Conservation (phyloP, 2,329 filamentous ascomycete species). For the Metarhizium guizhouense region DNA sequence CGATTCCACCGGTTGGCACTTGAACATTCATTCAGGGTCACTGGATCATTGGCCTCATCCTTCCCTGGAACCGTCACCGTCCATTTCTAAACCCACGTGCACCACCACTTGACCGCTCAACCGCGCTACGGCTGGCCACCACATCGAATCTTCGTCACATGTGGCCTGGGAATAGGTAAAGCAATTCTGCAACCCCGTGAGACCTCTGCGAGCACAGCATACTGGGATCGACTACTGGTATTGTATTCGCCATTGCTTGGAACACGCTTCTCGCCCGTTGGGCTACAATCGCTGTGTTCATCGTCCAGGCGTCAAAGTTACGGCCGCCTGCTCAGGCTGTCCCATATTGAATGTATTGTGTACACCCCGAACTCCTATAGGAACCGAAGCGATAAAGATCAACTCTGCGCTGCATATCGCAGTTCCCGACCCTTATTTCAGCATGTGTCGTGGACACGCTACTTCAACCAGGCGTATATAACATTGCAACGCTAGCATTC, state of each 20-base stretch:
- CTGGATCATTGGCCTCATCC: neutral
- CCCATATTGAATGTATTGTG: no score
- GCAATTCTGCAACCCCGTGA: neutral
- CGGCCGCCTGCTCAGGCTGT: no score
- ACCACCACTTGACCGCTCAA: neutral
- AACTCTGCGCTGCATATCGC: neutral
- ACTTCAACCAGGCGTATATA: neutral
- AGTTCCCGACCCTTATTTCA: neutral
- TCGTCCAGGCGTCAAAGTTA: no score
- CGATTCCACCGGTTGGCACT: neutral
- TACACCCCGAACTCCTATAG: no score
- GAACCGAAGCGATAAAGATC: no score
- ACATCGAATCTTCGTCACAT: neutral
- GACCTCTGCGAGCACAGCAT: neutral
- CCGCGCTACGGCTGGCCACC: neutral
- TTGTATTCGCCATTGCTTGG: neutral
- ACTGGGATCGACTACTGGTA: neutral
- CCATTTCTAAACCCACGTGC: slow-evolving; percentile 1
- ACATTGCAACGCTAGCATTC: neutral
- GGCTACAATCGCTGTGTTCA: no score
- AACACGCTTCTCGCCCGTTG: neutral
- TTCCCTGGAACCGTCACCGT: neutral
- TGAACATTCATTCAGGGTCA: neutral
- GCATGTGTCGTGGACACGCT: neutral
- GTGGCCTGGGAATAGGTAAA: neutral